Evolutionary conservation across 2,329 filamentous ascomycete species (phyloP).

Genomic region (Fusarium zealandicum): DNA sequence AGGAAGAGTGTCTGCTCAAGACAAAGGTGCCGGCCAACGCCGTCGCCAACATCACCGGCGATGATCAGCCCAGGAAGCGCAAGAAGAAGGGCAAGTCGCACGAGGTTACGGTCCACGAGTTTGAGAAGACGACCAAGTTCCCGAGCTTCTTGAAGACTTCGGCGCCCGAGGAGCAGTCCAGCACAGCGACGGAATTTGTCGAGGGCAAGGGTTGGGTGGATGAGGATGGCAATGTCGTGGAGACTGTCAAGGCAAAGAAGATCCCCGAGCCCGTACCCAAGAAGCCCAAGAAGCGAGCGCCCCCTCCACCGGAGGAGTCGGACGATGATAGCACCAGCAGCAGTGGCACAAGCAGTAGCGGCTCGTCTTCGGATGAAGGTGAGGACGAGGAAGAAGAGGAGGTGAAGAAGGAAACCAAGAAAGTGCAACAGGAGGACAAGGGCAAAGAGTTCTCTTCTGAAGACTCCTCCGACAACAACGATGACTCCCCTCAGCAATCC

Average conservation of each 20-base stretch:
- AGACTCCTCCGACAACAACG: constrained; percentile 19
- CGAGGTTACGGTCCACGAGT: constrained; percentile 83
- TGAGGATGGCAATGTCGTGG: constrained; percentile 76
- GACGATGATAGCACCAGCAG: constrained; percentile 44
- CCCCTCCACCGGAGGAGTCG: constrained; percentile 29
- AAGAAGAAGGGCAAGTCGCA: constrained; percentile 59
- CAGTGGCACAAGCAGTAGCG: constrained; percentile 46
- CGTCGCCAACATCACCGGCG: constrained; percentile 52
- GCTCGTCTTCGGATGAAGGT: constrained; percentile 48
- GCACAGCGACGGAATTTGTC: constrained; percentile 67
- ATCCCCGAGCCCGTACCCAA: constrained; percentile 30
- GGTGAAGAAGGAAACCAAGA: constrained; percentile 6
- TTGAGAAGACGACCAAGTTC: constrained; percentile 82
- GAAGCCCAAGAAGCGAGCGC: constrained; percentile 33
- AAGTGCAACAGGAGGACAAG: constrained; percentile 23
- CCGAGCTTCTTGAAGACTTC: constrained; percentile 77
- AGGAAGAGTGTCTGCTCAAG: constrained; percentile 84
- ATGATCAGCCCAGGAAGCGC: constrained; percentile 61
- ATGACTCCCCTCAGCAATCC: constrained; percentile 11
- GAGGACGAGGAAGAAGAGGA: constrained; percentile 38
- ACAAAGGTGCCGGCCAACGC: constrained; percentile 68
- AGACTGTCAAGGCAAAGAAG: constrained; percentile 57
- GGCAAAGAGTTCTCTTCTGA: constrained; percentile 16
- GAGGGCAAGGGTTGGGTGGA: constrained; percentile 92
- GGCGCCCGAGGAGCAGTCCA: constrained; percentile 42